These are phyloP conservation scores for Colletotrichum incanum DNA, from an alignment of 2,329 filamentous ascomycete genomes.

Conservation along the genomic window DNA sequence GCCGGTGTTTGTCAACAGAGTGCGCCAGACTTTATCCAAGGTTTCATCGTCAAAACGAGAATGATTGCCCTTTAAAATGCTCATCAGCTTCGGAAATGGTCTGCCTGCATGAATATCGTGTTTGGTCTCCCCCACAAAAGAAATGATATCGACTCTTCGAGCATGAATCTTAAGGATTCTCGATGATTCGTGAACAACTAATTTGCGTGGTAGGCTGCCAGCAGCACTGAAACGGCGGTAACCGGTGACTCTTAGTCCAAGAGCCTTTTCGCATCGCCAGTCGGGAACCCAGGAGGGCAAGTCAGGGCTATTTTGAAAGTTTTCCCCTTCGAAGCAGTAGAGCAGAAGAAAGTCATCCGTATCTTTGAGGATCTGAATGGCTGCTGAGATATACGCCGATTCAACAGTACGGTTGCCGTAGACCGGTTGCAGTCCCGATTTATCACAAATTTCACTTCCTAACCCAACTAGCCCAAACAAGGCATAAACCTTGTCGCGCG, in stretches of 20 bases:
- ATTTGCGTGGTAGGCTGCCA: neutral
- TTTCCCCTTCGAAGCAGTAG: neutral
- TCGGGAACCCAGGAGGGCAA: conserved; percentile 16
- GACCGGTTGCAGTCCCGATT: neutral
- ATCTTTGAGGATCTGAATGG: conserved; percentile 14
- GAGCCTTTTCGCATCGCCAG: conserved; percentile 7
- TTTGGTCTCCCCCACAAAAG: neutral
- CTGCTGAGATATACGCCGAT: neutral
- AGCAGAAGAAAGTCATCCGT: conserved; percentile 4
- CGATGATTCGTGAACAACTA: neutral
- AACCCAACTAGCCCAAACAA: conserved; percentile 39
- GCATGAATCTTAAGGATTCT: neutral
- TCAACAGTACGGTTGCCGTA: neutral
- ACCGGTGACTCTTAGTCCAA: conserved; percentile 3
- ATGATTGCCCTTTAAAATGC: neutral
- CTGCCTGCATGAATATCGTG: neutral
- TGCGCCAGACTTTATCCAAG: conserved; percentile 8
- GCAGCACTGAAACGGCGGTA: neutral
- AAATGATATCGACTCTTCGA: neutral
- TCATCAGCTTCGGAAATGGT: conserved; percentile 4
- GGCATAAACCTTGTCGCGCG: conserved; percentile 44
- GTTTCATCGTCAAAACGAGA: neutral
- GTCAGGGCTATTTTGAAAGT: neutral
- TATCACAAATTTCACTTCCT: neutral
- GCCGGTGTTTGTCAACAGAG: neutral